Evolutionary conservation across 2,329 filamentous ascomycete genomes (phyloP).

Genomic region (Stachybotrys chlorohalonatus): DNA sequence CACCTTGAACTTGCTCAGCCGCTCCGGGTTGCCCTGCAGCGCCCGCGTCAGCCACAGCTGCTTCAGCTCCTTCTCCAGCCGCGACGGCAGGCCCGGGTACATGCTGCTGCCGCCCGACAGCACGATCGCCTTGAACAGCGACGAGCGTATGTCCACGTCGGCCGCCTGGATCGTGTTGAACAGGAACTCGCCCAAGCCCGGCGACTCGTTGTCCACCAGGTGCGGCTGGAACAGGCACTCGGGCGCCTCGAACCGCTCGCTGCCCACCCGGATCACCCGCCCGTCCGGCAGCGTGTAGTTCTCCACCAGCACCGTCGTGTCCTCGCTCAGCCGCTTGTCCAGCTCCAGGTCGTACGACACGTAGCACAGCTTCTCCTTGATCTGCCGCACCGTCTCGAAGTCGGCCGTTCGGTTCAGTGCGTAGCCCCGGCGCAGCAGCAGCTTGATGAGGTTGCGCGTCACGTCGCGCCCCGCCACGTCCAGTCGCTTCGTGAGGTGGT

Average conservation of each 20-base stretch:
- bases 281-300: slow-evolving; percentile 96
- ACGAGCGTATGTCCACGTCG: slow-evolving; percentile 88
- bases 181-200: slow-evolving; percentile 90
- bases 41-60: slow-evolving; percentile 95
- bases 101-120: slow-evolving; percentile 96
- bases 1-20: slow-evolving; percentile 98
- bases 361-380: slow-evolving; percentile 99
- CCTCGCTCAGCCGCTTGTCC: slow-evolving; percentile 91
- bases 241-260: slow-evolving; percentile 94
- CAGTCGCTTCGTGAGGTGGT: slow-evolving; percentile 87
- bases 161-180: slow-evolving; percentile 98
- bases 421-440: slow-evolving; percentile 88
- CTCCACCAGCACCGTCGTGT: slow-evolving; percentile 94
- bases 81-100: slow-evolving; percentile 92
- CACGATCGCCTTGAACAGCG: slow-evolving; percentile 94
- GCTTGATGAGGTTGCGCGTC: slow-evolving; percentile 93
- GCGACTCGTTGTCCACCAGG: slow-evolving; percentile 93
- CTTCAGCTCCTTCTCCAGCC: slow-evolving; percentile 97
- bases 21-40: slow-evolving; percentile 82
- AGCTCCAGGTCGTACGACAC: slow-evolving; percentile 96
- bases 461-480: slow-evolving; percentile 96
- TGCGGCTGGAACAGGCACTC: slow-evolving; percentile 99
- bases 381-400: slow-evolving; percentile 97
- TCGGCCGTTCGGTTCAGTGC: slow-evolving; percentile 96
- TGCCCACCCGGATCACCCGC: slow-evolving; percentile 89